These are phyloP conservation scores for Aspergillus ellipticus DNA, from an alignment of 495 filamentous ascomycete genomes.

Conservation along the genomic window DNA sequence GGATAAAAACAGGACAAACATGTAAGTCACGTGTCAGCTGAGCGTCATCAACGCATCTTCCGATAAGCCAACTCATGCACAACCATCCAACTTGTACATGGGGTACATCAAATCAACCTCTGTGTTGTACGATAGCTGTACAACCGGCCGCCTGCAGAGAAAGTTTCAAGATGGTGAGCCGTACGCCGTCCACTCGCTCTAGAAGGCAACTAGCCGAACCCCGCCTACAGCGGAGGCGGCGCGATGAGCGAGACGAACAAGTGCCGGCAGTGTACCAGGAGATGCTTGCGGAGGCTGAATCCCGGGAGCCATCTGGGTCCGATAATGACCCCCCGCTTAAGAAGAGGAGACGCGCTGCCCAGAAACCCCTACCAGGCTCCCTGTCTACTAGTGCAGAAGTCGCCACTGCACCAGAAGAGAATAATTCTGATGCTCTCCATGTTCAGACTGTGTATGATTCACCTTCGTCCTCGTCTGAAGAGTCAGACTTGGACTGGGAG, in stretches of 20 bases:
- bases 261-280: slow-evolving; percentile 60
- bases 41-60: no score
- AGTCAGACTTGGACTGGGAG: slow-evolving; percentile 70
- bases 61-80: no score
- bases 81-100: no score
- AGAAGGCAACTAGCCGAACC: slow-evolving; percentile 12
- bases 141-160: not conserved
- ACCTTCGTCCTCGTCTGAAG: slow-evolving; percentile 39
- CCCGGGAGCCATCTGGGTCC: slow-evolving; percentile 32
- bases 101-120: no score
- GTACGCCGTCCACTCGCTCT: slow-evolving; percentile 15
- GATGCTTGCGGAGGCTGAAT: slow-evolving; percentile 63
- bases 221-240: slow-evolving; percentile 11
- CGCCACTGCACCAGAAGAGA: slow-evolving; percentile 4
- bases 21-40: no score
- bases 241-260: slow-evolving; percentile 15
- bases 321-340: slow-evolving; percentile 39
- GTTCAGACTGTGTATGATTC: slow-evolving; percentile 46
- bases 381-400: slow-evolving; percentile 8
- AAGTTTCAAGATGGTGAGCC: slow-evolving; percentile 20
- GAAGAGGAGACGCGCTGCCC: slow-evolving; percentile 11
- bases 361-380: slow-evolving; percentile 1
- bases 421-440: slow-evolving; percentile 18
- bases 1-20: no score
- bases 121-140: not conserved